Evolutionary conservation across 305 asterid species (phyloP), one percentile per base, ranked within the genome.

Genomic region (Fraxinus velutina): DNA sequence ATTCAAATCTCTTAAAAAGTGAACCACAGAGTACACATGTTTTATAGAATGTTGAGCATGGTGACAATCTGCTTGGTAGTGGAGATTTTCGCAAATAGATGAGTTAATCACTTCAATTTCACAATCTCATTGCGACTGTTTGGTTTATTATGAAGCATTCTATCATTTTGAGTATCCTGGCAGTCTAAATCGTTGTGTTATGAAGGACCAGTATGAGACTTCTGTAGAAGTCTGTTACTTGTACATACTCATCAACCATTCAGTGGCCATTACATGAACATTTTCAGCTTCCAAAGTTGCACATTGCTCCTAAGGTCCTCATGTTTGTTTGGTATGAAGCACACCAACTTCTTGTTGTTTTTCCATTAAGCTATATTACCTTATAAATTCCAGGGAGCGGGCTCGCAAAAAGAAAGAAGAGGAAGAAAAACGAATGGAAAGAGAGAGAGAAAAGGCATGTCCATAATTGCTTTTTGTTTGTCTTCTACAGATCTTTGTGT

Each of bases 391-490:
- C 86, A 95, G 99, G 93, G 99, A 94, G 86, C 89, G 97, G 78
- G 98, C 98, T 83, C 98, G 97, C 78, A 94, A 91, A 88, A 94
- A 96, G 97, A 96, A 96, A 87, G 98, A 96, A 89, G 99, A 93
- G 92, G 99, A 94, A 90, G 99, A 96, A 81, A 94, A 91, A 73
- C 93, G 84, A 86, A 94, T 60, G 91, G 99, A 96, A 87, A 91
- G 93, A 88, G 98, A 96, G 81, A 89, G 91, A 88, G 99, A 96
- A 88, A 96, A 96, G 98, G 99, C 94, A 78, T 80, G 74, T 81
- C 12, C 82, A 78, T 27, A 39, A 73, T 50, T 73, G 1, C 19
- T 75, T 78, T 75, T 22, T 57, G 24, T 21, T 6, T 73, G 77
- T 22, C 15, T 42, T 22, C 9, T 12, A 1, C 15, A 22, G 30